A percentile compares a stretch with the other conserved stretches of the same genome.
These are phyloP conservation scores for Emericellopsis terricola DNA, from an alignment of 495 filamentous ascomycete genomes.

Conservation along the genomic window DNA sequence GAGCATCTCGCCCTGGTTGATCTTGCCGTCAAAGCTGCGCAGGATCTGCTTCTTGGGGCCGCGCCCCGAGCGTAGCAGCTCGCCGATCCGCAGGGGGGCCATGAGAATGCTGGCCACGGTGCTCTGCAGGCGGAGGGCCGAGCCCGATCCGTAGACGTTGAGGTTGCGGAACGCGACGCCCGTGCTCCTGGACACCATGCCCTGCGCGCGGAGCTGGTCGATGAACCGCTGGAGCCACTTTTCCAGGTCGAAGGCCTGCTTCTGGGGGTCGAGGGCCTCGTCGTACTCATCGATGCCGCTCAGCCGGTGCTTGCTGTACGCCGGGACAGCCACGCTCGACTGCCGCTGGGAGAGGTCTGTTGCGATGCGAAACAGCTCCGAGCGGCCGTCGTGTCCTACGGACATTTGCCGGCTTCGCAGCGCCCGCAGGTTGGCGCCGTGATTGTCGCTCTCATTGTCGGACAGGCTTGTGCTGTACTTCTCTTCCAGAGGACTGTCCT, in stretches of 20 bases:
- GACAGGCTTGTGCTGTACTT: too few species aligned
- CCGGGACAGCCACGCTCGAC: conserved; percentile 2
- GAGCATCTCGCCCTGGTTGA: conserved; percentile 62
- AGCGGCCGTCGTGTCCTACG: conserved; percentile 7
- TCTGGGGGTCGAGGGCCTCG: conserved; percentile 8
- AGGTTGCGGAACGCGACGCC: conserved; percentile 33
- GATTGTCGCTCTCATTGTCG: too few species aligned
- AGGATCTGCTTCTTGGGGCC: conserved; percentile 36
- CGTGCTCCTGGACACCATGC: conserved; percentile 15
- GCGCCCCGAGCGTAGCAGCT: conserved; percentile 19
- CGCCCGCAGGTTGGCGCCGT: too few species aligned
- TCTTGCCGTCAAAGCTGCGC: conserved; percentile 50
- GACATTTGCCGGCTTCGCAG: too few species aligned
- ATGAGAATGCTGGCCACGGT: conserved; percentile 31
- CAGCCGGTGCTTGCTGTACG: background rate
- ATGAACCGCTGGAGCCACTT: conserved; percentile 10
- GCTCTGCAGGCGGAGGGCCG: conserved; percentile 36
- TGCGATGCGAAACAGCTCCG: conserved; percentile 10
- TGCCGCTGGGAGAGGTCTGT: conserved; percentile 8
- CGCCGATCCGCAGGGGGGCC: conserved; percentile 27
- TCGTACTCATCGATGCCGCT: conserved; percentile 2
- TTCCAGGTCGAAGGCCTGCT: conserved; percentile 8
- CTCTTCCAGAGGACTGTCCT: too few species aligned
- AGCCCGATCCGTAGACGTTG: conserved; percentile 33
- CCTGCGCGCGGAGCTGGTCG: conserved; percentile 14